These are phyloP conservation scores for Luvunga scandens DNA, from an alignment of 345 rosid species.

Conservation along the genomic window DNA sequence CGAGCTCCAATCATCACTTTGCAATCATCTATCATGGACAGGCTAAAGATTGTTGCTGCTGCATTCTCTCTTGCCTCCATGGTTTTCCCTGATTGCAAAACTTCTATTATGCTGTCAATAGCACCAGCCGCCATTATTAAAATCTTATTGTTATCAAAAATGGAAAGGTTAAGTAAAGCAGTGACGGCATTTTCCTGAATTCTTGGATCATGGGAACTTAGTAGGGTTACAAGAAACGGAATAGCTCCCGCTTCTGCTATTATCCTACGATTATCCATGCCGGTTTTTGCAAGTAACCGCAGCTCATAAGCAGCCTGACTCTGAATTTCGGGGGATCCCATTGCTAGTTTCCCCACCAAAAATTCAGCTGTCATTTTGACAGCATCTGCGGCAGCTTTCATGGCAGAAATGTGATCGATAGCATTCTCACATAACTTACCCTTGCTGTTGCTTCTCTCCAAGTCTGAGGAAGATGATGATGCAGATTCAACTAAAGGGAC, in stretches of 20 bases:
- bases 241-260: conserved; percentile 68
- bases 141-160: conserved; percentile 55
- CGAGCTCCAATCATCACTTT: conserved; percentile 49
- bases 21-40: conserved; percentile 52
- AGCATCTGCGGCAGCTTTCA: conserved; percentile 48
- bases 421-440: conserved; percentile 28
- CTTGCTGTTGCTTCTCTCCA: conserved; percentile 28
- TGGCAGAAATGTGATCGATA: conserved; percentile 49
- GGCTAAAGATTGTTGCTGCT: conserved; percentile 65
- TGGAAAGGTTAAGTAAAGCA: conserved; percentile 63
- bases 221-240: conserved; percentile 53
- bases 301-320: conserved; percentile 72
- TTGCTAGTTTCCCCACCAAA: conserved; percentile 69
- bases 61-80: conserved; percentile 74
- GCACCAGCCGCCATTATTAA: conserved; percentile 73
- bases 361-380: conserved; percentile 70
- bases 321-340: conserved; percentile 56
- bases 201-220: conserved; percentile 48
- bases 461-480: conserved; percentile 30
- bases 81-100: conserved; percentile 54
- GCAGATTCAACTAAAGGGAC: conserved; percentile 37
- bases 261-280: conserved; percentile 60
- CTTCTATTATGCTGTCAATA: conserved; percentile 46
- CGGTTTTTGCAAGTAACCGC: conserved; percentile 60
- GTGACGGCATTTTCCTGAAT: conserved; percentile 72